Evolutionary conservation across 179 eudicot species (phyloP), one percentile per base, ranked within the genome.

Genomic region (Heliamphora pulchella): DNA sequence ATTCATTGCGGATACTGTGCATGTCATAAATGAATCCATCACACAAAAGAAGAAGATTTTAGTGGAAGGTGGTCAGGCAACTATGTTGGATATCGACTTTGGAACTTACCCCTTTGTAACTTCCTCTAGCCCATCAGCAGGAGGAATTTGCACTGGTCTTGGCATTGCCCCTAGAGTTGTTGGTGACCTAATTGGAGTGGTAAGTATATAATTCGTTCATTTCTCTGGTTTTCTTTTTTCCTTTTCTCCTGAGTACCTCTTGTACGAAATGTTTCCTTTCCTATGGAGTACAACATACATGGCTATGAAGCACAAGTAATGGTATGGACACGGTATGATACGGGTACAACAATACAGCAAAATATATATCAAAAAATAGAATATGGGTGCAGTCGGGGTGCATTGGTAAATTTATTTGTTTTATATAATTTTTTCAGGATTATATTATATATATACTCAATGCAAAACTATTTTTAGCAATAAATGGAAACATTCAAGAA

Each of bases 21-120:
- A 89, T 77, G 90, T 89, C 84, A 82, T 94, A 87, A 89, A 92
- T 82, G 93, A 92, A 68, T 89, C 93, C 43, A 88, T 96, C 75
- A 81, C 87, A 17, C 81, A 85, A 64, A 91, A 94, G 78, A 89
- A 89, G 86, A 94, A 90, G 89, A 83, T 96, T 79, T 86, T 96
- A 81, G 94, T 96, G 69, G 99, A 96, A 89, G 99, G 99, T 83
- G 99, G 98, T 75, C 97, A 96, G 85, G 98, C 99, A 51, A 96
- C 98, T 74, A 96, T 96, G 99, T 78, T 94, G 83, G 99, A 96
- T 82, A 86, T 96, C 78, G 99, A 96, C 78, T 96, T 96, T 87
- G 99, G 99, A 77, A 96, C 99, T 20, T 96, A 96, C 78, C 99
- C 98, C 1, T 96, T 92, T 55, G 99, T 96, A n/a, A 96, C 99